phyloP scores from a whole-genome alignment of 805 yeast genomes.

The Metschnikowia similis region DNA sequence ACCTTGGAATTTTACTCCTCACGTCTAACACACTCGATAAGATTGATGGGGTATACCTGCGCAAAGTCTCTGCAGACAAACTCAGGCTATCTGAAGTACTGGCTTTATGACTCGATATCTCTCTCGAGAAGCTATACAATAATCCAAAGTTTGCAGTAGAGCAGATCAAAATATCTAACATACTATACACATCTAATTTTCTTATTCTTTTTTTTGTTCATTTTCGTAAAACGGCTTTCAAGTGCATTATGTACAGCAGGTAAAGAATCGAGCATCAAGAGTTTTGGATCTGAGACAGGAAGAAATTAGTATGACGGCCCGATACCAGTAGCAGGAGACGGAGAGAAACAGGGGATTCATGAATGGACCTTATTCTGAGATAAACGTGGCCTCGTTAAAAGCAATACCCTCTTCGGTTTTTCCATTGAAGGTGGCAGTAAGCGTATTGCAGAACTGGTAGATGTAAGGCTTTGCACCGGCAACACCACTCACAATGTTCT shows the following conservation, averaged over 20 bases:
- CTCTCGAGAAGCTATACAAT: too few relatives aligned
- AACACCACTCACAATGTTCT: conserved; percentile 87
- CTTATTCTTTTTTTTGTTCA: not conserved
- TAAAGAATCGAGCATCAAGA: not conserved
- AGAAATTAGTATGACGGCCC: not conserved
- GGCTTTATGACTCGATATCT: too few relatives aligned
- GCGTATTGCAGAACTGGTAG: conserved; percentile 78
- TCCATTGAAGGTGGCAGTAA: conserved; percentile 43
- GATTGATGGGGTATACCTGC: too few relatives aligned
- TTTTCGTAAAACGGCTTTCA: not conserved
- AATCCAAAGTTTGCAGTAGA: too few relatives aligned
- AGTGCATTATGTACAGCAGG: not conserved
- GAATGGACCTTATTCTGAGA: conserved; percentile 35
- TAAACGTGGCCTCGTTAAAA: conserved; percentile 80
- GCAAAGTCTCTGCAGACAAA: too few relatives aligned
- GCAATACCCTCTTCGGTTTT: conserved; percentile 58
- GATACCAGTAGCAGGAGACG: not conserved
- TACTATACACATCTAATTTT: not conserved
- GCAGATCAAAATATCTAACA: not conserved
- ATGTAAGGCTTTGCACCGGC: conserved; percentile 97
- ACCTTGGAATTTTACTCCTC: too few relatives aligned
- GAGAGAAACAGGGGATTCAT: not conserved
- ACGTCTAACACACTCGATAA: too few relatives aligned
- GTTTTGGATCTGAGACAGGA: not conserved
- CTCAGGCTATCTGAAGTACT: too few relatives aligned